Evolutionary conservation across 495 filamentous ascomycete species (phyloP).

Genomic region (Trichocladium uniseriatum): DNA sequence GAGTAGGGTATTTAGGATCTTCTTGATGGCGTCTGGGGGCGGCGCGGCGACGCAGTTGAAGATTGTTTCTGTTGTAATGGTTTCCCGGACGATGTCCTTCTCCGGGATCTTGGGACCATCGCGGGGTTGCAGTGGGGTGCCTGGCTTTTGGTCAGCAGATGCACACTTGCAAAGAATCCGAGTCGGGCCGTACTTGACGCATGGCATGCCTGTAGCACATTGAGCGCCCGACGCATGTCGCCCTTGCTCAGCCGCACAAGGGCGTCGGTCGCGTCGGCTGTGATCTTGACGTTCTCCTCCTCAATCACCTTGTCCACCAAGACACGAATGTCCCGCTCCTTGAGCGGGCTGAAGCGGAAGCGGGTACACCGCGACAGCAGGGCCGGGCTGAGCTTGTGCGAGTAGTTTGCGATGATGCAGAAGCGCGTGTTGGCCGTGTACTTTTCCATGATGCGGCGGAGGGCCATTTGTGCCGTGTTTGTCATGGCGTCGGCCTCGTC

Average conservation of each 20-base stretch:
- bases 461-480: constrained; percentile 88
- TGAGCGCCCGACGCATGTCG: constrained; percentile 91
- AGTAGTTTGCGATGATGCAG: constrained; percentile 98
- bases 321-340: constrained; percentile 70
- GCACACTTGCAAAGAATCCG: not conserved
- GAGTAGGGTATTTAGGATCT: constrained; percentile 75
- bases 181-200: constrained; percentile 61
- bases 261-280: constrained; percentile 63
- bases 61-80: constrained; percentile 83
- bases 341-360: constrained; percentile 91
- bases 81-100: constrained; percentile 59
- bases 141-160: constrained; percentile 22
- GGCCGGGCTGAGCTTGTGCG: constrained; percentile 94
- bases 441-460: constrained; percentile 97
- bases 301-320: constrained; percentile 86
- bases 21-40: constrained; percentile 76
- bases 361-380: constrained; percentile 88
- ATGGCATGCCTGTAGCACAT: constrained; percentile 93
- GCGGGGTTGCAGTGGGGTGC: constrained; percentile 62
- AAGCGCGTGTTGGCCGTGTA: constrained; percentile 98
- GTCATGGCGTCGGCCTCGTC: constrained; percentile 99
- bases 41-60: constrained; percentile 97
- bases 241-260: constrained; percentile 84
- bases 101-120: constrained; percentile 50
- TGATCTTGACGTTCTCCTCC: constrained; percentile 78